Base-by-base conservation (phyloP, 1,284 basidiomycete species). In the Leucoagaricus sp. region DNA sequence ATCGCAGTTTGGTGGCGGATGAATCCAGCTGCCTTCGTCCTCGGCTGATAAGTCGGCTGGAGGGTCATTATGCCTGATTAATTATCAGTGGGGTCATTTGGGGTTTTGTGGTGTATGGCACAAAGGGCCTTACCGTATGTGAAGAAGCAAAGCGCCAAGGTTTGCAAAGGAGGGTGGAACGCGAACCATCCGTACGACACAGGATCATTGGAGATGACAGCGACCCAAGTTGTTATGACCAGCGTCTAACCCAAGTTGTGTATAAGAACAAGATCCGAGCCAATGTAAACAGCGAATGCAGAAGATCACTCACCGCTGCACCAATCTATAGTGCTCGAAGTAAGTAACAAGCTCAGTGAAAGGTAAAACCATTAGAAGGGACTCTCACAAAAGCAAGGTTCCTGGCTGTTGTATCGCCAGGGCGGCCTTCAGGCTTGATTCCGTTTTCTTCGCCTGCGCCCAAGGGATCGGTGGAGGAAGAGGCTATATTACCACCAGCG, bases 21-120 rank as follows among this genome's bases (percentile, higher is more conserved):
- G 0, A 91, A 74, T 0, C 87, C 88, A 1, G 82, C 82, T 1
- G 79, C 77, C 68, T 90, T 91, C 28, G 84, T 83, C 61, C 71
- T 77, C 0, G 86, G 82, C 54, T 84, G 82, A 3, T 82, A 80
- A 1, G 89, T 89, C 0, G 88, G 86, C 64, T 91, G 89, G 6
- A 91, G 80, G n/a, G 86, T 88, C 60, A 87, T 59, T 48, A 90
- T 81, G n/a, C 84, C 87, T 89, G 61, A 40, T 40, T 12, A 3
- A 36, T 36, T 36, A 2, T 12, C 10, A 17, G 44, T 25, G 8
- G 23, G 13, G 40, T 19, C 13, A 34, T 33, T 13, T 19, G 13
- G 23, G 15, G 8, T 10, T 21, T 5, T 13, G 40, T n/a, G 23
- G 7, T 4, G 21, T 15, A 28, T 40, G 10, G 17, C 17, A 36